Evolutionary conservation across 352 stramenopile species (phyloP), one percentile per base, ranked within the genome.

Genomic region (Phytophthora sansomeana): DNA sequence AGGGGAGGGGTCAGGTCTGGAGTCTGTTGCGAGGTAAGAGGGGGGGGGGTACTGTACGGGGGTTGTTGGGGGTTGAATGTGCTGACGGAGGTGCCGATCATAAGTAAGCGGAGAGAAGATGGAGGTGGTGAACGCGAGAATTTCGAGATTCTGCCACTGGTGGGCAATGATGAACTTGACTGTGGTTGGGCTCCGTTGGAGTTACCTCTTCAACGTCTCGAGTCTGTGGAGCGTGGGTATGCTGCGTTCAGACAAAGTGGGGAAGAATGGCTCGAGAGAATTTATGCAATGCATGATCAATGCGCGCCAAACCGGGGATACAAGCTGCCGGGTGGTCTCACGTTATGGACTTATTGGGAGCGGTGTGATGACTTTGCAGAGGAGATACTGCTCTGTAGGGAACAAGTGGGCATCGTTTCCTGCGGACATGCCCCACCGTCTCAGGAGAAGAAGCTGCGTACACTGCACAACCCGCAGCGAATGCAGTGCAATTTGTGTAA

Each of bases 401-500:
- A 52, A 16, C n/a, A 39, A 36, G 21, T 24, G 1, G 21, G 21
- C 21, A 24, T 24, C 21, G 21, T 24, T 24, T 24, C 21, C 21
- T 24, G 21, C 21, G 21, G 21, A 24, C 21, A 24, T 24, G n/a
- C 33, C 17, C 36, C 50, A 11, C 21, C 49, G 26, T 13, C 28
- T 9, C 36, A 17, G 13, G 9, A 50, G 16, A 21, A 6, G 13
- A 21, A 5, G 6, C 19, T 16, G 11, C 6, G 13, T 9, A 5
- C n/a, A 29, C 36, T 17, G 29, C 35, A 13, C 19, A 32, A 33
- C 16, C 60, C 46, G 16, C 52, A 33, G 29, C 64, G 64, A 19
- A 49, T 74, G 17, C 54, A 65, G 17, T 71, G 16, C n/a, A 42
- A 50, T 28, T 73, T 56, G 70, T 67, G 26, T 49, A 61, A 78